phyloP scores from a whole-genome alignment of 306 rosid genomes.

The Bauhinia variegata region DNA sequence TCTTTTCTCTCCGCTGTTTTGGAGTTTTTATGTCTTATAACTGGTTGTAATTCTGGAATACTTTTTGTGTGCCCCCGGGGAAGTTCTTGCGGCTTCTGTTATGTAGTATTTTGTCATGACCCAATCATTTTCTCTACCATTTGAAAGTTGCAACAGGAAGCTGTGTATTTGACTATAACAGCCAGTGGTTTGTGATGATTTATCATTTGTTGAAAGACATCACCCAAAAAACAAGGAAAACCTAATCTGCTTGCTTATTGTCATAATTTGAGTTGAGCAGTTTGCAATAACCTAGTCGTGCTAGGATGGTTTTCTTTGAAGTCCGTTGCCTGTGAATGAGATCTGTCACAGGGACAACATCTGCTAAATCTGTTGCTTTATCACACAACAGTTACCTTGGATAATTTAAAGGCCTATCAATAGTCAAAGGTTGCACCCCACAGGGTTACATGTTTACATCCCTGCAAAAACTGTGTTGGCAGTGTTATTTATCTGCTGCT shows the following conservation, averaged over 20 bases:
- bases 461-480: neutral
- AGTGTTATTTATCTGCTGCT: neutral
- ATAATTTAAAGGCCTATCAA: neutral
- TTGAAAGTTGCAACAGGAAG: slow-evolving; percentile 7
- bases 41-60: no score
- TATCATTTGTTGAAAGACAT: neutral
- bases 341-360: neutral
- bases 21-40: neutral
- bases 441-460: slow-evolving; percentile 8
- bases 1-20: no score
- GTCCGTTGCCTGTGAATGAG: slow-evolving; percentile 13
- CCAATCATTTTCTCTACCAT: slow-evolving; percentile 14
- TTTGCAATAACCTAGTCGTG: no score
- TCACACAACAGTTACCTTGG: neutral
- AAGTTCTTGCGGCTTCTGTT: neutral
- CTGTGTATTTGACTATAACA: neutral
- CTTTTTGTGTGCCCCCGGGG: no score
- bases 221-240: neutral
- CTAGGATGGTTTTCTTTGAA: neutral
- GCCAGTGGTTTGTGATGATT: neutral
- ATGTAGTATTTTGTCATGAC: neutral
- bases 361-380: slow-evolving; percentile 15
- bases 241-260: neutral
- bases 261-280: no score
- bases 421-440: neutral